Conservation (phyloP, 257 asterid genomes). For the Voacanga thouarsii region DNA sequence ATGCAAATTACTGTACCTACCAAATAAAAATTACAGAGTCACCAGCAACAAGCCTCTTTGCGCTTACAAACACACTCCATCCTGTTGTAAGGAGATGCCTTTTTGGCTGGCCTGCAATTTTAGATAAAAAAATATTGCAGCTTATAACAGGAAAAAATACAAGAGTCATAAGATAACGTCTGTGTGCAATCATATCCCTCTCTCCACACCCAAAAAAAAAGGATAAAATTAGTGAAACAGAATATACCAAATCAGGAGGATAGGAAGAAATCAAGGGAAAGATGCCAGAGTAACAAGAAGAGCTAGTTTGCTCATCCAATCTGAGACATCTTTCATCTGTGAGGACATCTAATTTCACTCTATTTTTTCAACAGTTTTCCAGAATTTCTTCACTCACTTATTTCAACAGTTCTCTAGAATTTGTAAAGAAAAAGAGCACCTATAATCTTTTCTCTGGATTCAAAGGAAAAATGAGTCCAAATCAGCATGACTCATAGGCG, state of each 20-base stretch:
- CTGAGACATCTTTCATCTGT: not conserved
- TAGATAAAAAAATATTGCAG: not conserved
- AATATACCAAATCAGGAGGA: too few species aligned
- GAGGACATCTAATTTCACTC: too few species aligned
- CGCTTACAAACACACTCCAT: slow-evolving; percentile 97
- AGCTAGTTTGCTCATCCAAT: not conserved
- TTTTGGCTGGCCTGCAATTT: slow-evolving; percentile 87
- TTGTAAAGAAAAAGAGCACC: not conserved
- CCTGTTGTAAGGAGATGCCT: slow-evolving; percentile 98
- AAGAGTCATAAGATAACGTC: not conserved
- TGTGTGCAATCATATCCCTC: not conserved
- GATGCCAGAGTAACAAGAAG: not conserved
- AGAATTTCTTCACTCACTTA: not conserved
- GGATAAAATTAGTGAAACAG: not conserved
- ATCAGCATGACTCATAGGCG: not conserved
- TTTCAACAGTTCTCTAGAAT: not conserved
- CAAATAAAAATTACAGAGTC: slow-evolving; percentile 96
- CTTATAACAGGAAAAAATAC: not conserved
- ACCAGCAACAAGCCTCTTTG: slow-evolving; percentile 92
- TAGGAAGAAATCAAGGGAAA: not conserved
- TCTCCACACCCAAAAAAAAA: not conserved
- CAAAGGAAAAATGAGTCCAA: not conserved
- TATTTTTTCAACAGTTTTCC: not conserved
- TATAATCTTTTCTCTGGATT: not conserved
- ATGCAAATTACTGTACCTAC: slow-evolving; percentile 32